phyloP scores from a whole-genome alignment of 139 green algal species.

The Volvox africanus region DNA sequence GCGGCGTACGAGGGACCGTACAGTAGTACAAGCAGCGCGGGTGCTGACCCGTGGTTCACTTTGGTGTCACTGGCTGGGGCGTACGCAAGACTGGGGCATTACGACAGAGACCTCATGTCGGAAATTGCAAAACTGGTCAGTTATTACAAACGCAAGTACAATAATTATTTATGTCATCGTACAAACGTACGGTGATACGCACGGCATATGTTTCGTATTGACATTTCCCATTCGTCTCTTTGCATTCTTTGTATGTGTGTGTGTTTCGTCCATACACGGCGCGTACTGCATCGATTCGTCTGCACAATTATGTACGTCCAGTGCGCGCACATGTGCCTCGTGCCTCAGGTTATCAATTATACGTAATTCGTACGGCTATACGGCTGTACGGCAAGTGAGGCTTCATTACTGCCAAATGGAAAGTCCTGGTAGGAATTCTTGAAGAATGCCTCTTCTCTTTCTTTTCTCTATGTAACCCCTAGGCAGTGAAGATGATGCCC shows the following conservation, averaged over 20 bases:
- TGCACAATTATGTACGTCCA: no score
- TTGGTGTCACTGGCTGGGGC: not conserved
- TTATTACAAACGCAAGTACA: no score
- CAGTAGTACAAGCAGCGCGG: not conserved
- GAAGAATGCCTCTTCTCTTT: no score
- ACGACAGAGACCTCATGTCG: constrained; percentile 16
- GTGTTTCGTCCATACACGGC: not conserved
- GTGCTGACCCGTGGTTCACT: not conserved
- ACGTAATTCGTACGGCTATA: no score
- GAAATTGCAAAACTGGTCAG: not conserved
- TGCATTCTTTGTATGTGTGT: not conserved
- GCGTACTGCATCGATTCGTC: not conserved
- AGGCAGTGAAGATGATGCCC: constrained; percentile 29
- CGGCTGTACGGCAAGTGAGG: no score
- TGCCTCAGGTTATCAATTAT: no score
- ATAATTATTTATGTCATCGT: not conserved
- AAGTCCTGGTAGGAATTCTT: no score
- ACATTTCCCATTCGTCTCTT: no score
- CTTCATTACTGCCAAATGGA: no score
- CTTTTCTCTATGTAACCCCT: no score
- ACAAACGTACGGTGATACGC: not conserved
- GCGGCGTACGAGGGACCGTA: not conserved
- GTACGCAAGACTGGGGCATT: constrained; percentile 13
- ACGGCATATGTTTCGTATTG: no score
- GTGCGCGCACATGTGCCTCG: no score